phyloP scores from a whole-genome alignment of 495 filamentous ascomycete species.

The Trichoderma gamsii region DNA sequence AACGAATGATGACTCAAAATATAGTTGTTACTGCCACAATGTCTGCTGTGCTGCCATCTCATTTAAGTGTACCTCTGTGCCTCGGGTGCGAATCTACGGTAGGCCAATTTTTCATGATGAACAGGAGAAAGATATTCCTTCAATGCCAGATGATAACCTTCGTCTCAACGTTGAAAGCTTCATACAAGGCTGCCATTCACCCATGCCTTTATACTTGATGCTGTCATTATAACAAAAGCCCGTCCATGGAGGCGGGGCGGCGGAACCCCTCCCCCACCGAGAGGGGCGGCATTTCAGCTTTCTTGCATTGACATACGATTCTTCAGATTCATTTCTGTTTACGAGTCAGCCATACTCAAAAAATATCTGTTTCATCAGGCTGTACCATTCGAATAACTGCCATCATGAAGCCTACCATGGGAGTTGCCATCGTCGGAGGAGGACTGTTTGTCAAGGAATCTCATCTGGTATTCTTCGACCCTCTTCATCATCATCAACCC shows the following conservation, averaged over 20 bases:
- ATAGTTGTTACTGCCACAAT: no score
- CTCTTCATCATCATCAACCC: background rate
- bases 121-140: no score
- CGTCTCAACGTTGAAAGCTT: no score
- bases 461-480: constrained; percentile 33
- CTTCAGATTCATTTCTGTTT: no score
- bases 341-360: background rate
- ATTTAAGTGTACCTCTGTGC: no score
- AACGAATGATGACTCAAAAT: no score
- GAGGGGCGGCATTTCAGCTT: background rate
- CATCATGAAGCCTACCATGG: constrained; percentile 15
- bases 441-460: constrained; percentile 46
- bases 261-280: constrained; percentile 6
- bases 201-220: no score
- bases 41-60: no score
- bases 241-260: background rate
- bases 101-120: no score
- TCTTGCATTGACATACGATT: background rate
- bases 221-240: background rate
- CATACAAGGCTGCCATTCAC: no score
- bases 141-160: no score
- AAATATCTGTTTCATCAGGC: background rate
- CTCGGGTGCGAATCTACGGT: no score
- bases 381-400: background rate
- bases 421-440: constrained; percentile 60